Evolutionary conservation across 1,284 basidiomycete species (phyloP), one percentile per base, ranked within the genome.

Genomic region (Sporisorium scitamineum): DNA sequence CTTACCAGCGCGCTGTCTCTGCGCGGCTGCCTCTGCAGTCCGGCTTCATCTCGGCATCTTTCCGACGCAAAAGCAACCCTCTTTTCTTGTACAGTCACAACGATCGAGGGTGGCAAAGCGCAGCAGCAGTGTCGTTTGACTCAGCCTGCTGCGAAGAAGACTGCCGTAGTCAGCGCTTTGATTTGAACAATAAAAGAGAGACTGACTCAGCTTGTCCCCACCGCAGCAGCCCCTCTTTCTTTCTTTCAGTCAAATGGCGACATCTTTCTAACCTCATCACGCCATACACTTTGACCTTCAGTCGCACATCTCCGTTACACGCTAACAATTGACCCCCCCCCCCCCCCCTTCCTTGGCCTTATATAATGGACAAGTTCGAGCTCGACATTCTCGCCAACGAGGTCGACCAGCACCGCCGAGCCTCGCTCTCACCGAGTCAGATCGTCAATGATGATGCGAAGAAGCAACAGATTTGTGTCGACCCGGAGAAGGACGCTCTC

Each of bases 291-390:
- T 7, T 20, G 39, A 13, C 9, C 11, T 27, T n/a, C 41, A 20
- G 18, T 41, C 52, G 13, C n/a, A 9, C 50, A 34, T 16, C 32
- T 18, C 2, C 50, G 31, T 16, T 2, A n/a, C 18, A 29, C 32
- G n/a, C 14, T 22, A 3, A 11, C 39, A n/a, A 9, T n/a, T n/a
- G n/a, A n/a, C n/a, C n/a, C n/a, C n/a, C n/a, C n/a, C n/a, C n/a
- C n/a, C n/a, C n/a, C 37, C 16, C 13, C 37, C 18, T 8, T 2
- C 37, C 11, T 39, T 6, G 34, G n/a, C 6, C 7, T 10, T 26
- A 60, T 54, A 68, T 41, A 42, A 74, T 74, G 71, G 65, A 74
- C 29, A 58, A 64, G 13, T 11, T 60, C 44, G 58, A 69, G 42
- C 59, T 65, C 32, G 54, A 39, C 11, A 45, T 50, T 27, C 56